Base-by-base conservation (phyloP, 371 early-diverging fungal genomes). In the Mucor indicus region DNA sequence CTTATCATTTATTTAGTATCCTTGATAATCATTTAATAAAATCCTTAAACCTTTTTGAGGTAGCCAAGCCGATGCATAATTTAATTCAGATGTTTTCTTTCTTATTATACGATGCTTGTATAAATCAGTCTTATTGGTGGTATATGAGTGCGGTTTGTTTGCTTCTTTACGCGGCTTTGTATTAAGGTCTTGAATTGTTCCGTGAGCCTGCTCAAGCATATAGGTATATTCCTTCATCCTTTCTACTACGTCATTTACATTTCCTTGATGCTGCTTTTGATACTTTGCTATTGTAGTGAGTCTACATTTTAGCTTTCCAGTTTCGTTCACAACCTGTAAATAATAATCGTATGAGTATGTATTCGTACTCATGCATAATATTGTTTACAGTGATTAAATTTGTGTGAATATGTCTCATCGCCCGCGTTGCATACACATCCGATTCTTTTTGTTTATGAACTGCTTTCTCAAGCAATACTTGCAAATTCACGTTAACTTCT, bases 401-500 rank as follows among this genome's bases (percentile, higher is more conserved):
- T 4, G 77, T 69, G 41, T 81, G 74, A 41, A 80, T 75, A 52
- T 69, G 57, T 36, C 78, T 30, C 40, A 33, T 55, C 53, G 37
- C 48, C 48, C 48, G 48, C 7, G 75, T 75, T 15, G 82, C 79
- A 45, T 52, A 65, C 16, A 75, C 72, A 43, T 80, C 78, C 2
- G 73, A 62, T 53, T 80, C 74, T 50, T 75, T 84, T 49, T 84
- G 84, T 1, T 59, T 67, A 25, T 69, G 62, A 10, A 81, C 62
- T 9, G 84, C 78, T 36, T 59, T 77, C 35, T 84, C 81, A 15
- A 84, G 48, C 20, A 79, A 57, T 3, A 76, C 62, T 46, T 82
- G 83, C 25, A 84, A 57, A 46, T 82, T 80, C 32, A 82, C 83
- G 58, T 84, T 82, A 37, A 72, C 67, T 54, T 82, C 84, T 62